Percentiles rank a stretch among this genome's conserved stretches.
Evolutionary conservation across 2,329 filamentous ascomycete species (phyloP).

Genomic region (Chaetomium olivaceum): DNA sequence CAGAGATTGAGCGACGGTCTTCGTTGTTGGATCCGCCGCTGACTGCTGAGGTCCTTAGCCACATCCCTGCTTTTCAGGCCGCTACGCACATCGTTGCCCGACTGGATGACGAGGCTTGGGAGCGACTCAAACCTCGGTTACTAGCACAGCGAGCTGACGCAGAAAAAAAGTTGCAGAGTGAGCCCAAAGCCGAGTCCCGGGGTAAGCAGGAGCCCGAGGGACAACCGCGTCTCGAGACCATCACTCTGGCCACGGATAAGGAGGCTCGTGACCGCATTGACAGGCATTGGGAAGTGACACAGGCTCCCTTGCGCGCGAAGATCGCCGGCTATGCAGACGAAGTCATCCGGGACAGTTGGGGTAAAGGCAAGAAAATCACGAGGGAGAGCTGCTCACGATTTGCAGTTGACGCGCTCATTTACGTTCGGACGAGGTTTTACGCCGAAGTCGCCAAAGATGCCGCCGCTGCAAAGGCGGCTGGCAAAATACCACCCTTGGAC

Average conservation of each 20-base stretch:
- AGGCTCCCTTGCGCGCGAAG: conserved; percentile 65
- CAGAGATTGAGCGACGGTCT: conserved; percentile 72
- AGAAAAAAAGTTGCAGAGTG: conserved; percentile 59
- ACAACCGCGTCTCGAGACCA: conserved; percentile 30
- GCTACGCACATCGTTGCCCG: conserved; percentile 69
- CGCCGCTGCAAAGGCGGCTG: conserved; percentile 47
- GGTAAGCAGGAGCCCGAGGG: conserved; percentile 24
- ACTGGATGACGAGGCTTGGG: conserved; percentile 70
- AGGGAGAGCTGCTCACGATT: conserved; percentile 67
- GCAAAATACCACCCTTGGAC: conserved; percentile 48
- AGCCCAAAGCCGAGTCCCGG: conserved; percentile 36
- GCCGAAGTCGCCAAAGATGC: conserved; percentile 57
- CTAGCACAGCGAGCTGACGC: conserved; percentile 65
- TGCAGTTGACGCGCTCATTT: conserved; percentile 69
- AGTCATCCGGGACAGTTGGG: conserved; percentile 66
- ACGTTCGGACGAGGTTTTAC: conserved; percentile 68
- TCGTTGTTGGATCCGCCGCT: conserved; percentile 66
- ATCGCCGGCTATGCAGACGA: conserved; percentile 70
- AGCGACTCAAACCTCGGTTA: conserved; percentile 65
- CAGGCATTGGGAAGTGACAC: conserved; percentile 69
- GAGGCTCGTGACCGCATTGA: conserved; percentile 62
- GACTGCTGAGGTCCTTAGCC: conserved; percentile 59
- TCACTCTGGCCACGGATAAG: conserved; percentile 40
- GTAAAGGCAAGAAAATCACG: conserved; percentile 61
- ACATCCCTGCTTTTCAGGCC: conserved; percentile 73